Conservation (phyloP, 805 yeast species). For the Maudiozyma bulderi region DNA sequence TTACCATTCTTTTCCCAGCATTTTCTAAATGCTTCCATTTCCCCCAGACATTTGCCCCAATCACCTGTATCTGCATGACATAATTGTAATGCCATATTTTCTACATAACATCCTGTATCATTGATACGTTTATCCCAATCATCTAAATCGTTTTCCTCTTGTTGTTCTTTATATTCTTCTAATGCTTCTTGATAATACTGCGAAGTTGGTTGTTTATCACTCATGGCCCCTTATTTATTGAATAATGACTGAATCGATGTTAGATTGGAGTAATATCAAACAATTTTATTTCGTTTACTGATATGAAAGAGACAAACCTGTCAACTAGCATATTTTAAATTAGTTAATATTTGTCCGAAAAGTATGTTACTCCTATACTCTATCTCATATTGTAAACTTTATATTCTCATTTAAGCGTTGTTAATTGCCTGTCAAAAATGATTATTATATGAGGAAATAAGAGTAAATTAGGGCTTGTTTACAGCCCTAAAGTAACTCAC, state of each 20-base stretch:
- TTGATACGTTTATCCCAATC: conserved; percentile 63
- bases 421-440: too few species aligned
- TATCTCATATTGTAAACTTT: too few species aligned
- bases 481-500: too few species aligned
- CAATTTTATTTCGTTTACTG: too few species aligned
- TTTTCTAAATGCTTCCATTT: conserved; percentile 51
- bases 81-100: conserved; percentile 57
- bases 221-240: not conserved
- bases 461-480: too few species aligned
- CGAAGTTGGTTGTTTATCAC: conserved; percentile 4
- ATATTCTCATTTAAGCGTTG: too few species aligned
- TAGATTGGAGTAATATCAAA: not conserved
- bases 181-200: conserved; percentile 24
- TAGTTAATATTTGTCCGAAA: too few species aligned
- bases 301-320: too few species aligned
- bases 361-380: too few species aligned
- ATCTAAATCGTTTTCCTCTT: conserved; percentile 52
- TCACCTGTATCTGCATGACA: conserved; percentile 78
- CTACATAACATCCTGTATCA: conserved; percentile 66
- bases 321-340: too few species aligned
- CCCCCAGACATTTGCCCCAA: conserved; percentile 65
- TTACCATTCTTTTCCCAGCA: conserved; percentile 58
- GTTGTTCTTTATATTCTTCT: conserved; percentile 24
- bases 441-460: too few species aligned
- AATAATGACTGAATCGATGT: not conserved